Evolutionary conservation across 164 flowering plant genomes (phyloP).

Genomic region (Annona squamosa): DNA sequence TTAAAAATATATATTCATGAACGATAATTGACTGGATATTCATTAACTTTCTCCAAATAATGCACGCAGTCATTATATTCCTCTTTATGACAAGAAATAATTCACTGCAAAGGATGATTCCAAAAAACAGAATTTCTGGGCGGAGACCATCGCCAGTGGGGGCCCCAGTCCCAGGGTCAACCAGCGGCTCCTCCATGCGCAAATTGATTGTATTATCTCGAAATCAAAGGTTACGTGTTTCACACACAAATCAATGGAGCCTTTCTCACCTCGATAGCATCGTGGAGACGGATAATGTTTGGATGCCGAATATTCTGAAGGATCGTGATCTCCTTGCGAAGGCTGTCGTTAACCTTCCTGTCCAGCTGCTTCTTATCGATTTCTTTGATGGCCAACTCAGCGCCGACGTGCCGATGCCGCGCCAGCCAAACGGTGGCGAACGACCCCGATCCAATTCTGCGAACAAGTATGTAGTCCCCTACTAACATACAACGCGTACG

Average conservation of each 20-base stretch:
- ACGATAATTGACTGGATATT: too few relatives aligned
- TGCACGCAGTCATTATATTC: background rate
- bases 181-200: background rate
- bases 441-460: constrained; percentile 49
- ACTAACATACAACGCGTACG: constrained; percentile 22
- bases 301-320: constrained; percentile 41
- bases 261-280: constrained; percentile 32
- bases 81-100: background rate
- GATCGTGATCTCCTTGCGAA: constrained; percentile 43
- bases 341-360: constrained; percentile 30
- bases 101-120: background rate
- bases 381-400: constrained; percentile 48
- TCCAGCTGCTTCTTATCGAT: constrained; percentile 39
- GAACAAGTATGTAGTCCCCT: constrained; percentile 46
- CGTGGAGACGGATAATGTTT: constrained; percentile 43
- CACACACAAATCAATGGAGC: background rate
- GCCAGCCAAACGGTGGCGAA: constrained; percentile 51
- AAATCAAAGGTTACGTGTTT: background rate
- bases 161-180: background rate
- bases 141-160: background rate
- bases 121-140: background rate
- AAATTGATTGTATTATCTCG: background rate
- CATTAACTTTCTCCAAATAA: too few relatives aligned
- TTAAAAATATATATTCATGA: too few relatives aligned
- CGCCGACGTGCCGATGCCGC: constrained; percentile 27